phyloP scores from a whole-genome alignment of 495 filamentous ascomycete species.

The Aspergillus funiculosus region DNA sequence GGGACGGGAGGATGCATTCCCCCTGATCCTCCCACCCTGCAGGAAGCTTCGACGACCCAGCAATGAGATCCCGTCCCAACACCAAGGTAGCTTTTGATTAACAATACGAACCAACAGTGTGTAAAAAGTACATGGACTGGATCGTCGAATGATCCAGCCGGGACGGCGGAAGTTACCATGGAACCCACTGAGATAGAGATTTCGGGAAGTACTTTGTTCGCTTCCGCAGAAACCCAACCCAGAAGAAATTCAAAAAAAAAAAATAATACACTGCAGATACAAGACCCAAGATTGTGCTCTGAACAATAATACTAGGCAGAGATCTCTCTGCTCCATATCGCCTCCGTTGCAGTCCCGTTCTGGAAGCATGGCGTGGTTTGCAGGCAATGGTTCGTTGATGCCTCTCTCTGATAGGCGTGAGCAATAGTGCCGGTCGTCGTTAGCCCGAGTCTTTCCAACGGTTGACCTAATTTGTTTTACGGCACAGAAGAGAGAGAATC shows the following conservation, averaged over 20 bases:
- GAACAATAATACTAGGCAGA: not conserved
- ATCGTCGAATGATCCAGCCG: not conserved
- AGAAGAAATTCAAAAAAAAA: not conserved
- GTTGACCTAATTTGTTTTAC: not conserved
- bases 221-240: not conserved
- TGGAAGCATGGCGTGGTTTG: constrained; percentile 15
- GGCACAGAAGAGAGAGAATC: constrained; percentile 1
- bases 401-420: no score
- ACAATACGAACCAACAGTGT: not conserved
- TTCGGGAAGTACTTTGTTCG: not conserved
- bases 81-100: not conserved
- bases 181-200: not conserved
- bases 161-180: not conserved
- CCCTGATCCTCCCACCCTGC: constrained; percentile 16
- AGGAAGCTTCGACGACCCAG: constrained; percentile 4
- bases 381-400: not conserved
- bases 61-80: constrained; percentile 10
- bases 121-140: no score
- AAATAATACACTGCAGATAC: not conserved
- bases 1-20: constrained; percentile 10
- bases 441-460: not conserved
- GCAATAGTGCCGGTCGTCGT: not conserved
- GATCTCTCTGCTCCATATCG: not conserved
- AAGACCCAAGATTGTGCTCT: not conserved
- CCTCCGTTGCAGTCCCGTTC: constrained; percentile 12